Evolutionary conservation across 208 protist species (phyloP).

Genomic region (Eutreptiella sp.): DNA sequence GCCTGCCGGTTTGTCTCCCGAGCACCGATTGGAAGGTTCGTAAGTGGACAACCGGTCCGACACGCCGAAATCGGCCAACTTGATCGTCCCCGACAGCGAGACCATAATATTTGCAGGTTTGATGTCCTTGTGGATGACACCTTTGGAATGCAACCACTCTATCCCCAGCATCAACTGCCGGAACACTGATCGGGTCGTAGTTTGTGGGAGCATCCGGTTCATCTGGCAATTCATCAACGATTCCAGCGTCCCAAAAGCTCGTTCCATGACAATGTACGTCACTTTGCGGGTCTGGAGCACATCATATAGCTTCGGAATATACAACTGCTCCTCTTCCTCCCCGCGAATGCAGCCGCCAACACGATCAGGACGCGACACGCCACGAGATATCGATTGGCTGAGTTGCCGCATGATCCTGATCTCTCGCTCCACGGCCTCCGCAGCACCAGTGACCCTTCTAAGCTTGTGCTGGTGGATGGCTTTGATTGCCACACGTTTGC

Average conservation of each 20-base stretch:
- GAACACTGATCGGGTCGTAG: constrained; percentile 59
- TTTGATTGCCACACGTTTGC: constrained; percentile 16
- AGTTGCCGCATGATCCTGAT: no score
- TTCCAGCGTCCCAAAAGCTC: constrained; percentile 75
- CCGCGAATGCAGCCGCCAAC: no score
- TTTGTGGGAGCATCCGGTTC: constrained; percentile 63
- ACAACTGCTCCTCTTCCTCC: no score
- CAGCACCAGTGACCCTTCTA: constrained; percentile 5
- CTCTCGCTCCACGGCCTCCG: no score
- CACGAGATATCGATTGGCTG: no score
- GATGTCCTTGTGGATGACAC: constrained; percentile 80
- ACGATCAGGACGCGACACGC: no score
- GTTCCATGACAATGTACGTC: constrained; percentile 79
- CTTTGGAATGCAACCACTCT: constrained; percentile 70
- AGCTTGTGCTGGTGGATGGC: not conserved
- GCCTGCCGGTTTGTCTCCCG: no score
- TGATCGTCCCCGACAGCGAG: constrained; percentile 64
- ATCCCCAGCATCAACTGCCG: constrained; percentile 63
- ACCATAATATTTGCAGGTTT: constrained; percentile 82
- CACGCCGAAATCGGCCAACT: constrained; percentile 81
- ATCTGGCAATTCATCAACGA: constrained; percentile 60
- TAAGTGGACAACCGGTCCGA: no score
- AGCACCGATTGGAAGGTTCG: no score
- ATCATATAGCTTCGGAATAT: constrained; percentile 43
- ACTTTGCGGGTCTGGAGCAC: constrained; percentile 63